Evolutionary conservation across 1,284 basidiomycete genomes (phyloP).

Genomic region (Moesziomyces globuligerus): DNA sequence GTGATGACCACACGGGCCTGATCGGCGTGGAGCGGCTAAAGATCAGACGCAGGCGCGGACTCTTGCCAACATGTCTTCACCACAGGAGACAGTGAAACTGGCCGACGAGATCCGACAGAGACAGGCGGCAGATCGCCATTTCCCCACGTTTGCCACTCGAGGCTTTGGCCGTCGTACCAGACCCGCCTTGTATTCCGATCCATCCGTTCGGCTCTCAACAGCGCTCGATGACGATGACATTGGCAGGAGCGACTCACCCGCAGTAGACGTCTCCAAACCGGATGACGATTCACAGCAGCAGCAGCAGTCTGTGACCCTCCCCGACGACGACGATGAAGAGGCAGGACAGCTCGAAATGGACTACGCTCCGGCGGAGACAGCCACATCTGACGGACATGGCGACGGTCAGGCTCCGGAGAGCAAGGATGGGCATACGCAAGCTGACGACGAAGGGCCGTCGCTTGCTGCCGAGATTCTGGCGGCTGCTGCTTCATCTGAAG

Average conservation of each 20-base stretch:
- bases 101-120: conserved; percentile 35
- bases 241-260: background rate
- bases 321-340: conserved; percentile 44
- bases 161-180: conserved; percentile 31
- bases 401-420: background rate
- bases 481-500: conserved; percentile 17
- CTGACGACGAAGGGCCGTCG: conserved; percentile 8
- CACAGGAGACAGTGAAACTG: conserved; percentile 43
- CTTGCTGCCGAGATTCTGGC: conserved; percentile 37
- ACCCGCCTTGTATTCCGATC: conserved; percentile 15
- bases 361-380: conserved; percentile 14
- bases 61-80: conserved; percentile 35
- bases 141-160: conserved; percentile 40
- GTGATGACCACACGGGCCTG: background rate
- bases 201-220: conserved; percentile 3
- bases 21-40: background rate
- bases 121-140: conserved; percentile 36
- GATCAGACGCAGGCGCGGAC: background rate
- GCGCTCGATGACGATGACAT: conserved; percentile 2
- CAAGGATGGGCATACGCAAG: background rate
- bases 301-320: conserved; percentile 10
- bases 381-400: background rate
- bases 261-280: background rate
- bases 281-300: background rate
- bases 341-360: conserved; percentile 49